A percentile compares a stretch with the other conserved stretches of the same genome.
phyloP scores from a whole-genome alignment of 2,329 filamentous ascomycete genomes.

The Alternaria panax region DNA sequence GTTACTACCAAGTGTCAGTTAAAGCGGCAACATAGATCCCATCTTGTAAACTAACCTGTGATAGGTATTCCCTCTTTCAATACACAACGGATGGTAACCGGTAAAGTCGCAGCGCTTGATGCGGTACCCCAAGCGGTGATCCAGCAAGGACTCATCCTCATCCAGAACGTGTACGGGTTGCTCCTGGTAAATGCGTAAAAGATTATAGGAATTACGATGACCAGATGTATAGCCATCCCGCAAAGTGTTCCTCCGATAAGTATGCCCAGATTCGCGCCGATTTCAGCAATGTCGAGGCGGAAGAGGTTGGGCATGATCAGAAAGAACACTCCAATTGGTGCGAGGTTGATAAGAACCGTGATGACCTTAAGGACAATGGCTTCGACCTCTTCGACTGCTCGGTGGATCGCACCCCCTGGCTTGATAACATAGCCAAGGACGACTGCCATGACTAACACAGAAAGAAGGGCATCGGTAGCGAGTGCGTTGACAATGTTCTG shows the following conservation, averaged over 20 bases:
- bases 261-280: slow-evolving; percentile 60
- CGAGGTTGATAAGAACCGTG: slow-evolving; percentile 58
- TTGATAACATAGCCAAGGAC: slow-evolving; percentile 59
- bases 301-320: slow-evolving; percentile 62
- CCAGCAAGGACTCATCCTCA: slow-evolving; percentile 60
- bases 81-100: slow-evolving; percentile 57
- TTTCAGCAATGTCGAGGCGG: slow-evolving; percentile 57
- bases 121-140: slow-evolving; percentile 64
- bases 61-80: slow-evolving; percentile 53
- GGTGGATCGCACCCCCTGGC: slow-evolving; percentile 52
- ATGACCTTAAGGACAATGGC: slow-evolving; percentile 58
- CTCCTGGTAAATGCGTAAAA: slow-evolving; percentile 45
- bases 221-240: slow-evolving; percentile 58
- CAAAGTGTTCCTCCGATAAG: slow-evolving; percentile 58
- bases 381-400: slow-evolving; percentile 58
- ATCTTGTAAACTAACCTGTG: slow-evolving; percentile 25
- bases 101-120: slow-evolving; percentile 61
- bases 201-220: slow-evolving; percentile 55
- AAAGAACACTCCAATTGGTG: slow-evolving; percentile 63
- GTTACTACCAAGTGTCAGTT: slow-evolving; percentile 34
- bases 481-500: slow-evolving; percentile 59
- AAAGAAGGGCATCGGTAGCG: slow-evolving; percentile 57
- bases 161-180: slow-evolving; percentile 60
- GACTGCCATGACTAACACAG: slow-evolving; percentile 57
- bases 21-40: background rate